Evolutionary conservation across 2,329 filamentous ascomycete genomes (phyloP).

Genomic region (Fusarium nematophilum): DNA sequence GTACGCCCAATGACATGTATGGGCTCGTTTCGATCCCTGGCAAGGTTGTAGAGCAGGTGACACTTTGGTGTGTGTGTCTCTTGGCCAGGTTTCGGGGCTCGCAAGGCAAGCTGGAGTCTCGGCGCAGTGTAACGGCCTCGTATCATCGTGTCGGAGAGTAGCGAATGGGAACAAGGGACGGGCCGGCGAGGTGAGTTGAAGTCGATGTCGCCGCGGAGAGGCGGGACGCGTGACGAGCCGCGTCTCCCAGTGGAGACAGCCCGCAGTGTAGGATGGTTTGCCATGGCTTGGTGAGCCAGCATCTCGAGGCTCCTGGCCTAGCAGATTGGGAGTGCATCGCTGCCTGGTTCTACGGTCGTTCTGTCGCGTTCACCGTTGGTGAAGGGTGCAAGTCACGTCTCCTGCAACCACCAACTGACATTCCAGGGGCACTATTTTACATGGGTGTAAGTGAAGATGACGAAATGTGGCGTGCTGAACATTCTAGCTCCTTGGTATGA

Average conservation of each 20-base stretch:
- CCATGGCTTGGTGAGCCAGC: conserved; percentile 17
- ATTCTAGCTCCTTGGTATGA: conserved; percentile 9
- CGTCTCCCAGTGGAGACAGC: conserved; percentile 15
- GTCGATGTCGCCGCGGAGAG: conserved; percentile 8
- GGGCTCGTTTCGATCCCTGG: conserved; percentile 14
- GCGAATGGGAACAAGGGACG: conserved; percentile 34
- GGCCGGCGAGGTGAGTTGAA: conserved; percentile 27
- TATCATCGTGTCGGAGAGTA: conserved; percentile 29
- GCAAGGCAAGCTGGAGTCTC: conserved; percentile 26
- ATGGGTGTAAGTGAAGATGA: conserved; percentile 9
- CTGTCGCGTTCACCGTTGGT: conserved; percentile 21
- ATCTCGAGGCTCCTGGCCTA: conserved; percentile 6
- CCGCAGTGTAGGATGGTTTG: conserved; percentile 23
- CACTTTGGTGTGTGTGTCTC: conserved; percentile 33
- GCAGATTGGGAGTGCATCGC: neutral
- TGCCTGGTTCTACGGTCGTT: conserved; percentile 22
- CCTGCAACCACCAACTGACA: conserved; percentile 9
- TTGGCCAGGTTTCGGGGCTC: conserved; percentile 23
- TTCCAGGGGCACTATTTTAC: conserved; percentile 1
- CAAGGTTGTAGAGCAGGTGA: conserved; percentile 34
- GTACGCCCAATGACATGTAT: conserved; percentile 24
- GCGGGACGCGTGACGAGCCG: conserved; percentile 34
- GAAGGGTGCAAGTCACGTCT: conserved; percentile 20
- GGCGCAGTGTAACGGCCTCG: conserved; percentile 32
- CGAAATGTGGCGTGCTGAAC: conserved; percentile 26